A percentile compares a stretch with the other conserved stretches of the same genome.
phyloP scores from a whole-genome alignment of 2,329 filamentous ascomycete genomes.

The Ophiocordyceps camponoti-leonardi region DNA sequence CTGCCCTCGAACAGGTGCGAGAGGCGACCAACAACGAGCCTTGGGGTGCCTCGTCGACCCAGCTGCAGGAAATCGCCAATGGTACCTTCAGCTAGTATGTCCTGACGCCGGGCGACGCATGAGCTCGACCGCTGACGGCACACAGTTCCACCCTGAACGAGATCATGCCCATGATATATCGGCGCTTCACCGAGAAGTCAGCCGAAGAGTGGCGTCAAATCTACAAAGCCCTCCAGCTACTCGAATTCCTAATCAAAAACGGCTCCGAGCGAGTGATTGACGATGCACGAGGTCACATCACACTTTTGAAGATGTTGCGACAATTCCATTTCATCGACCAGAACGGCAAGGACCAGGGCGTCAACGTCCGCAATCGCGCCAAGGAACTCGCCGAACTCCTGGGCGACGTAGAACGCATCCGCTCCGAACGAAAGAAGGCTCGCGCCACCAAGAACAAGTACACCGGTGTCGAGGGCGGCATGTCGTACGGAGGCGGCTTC shows the following conservation, averaged over 20 bases:
- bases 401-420: slow-evolving; percentile 77
- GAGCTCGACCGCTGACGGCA: slow-evolving; percentile 5
- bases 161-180: slow-evolving; percentile 99
- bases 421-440: slow-evolving; percentile 74
- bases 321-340: slow-evolving; percentile 95
- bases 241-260: slow-evolving; percentile 96
- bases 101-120: background rate
- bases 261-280: slow-evolving; percentile 95
- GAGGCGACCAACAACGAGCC: slow-evolving; percentile 99
- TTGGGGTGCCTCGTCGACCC: slow-evolving; percentile 69
- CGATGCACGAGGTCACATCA: slow-evolving; percentile 87
- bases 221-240: slow-evolving; percentile 92
- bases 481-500: slow-evolving; percentile 40
- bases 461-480: slow-evolving; percentile 77
- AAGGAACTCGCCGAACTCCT: slow-evolving; percentile 93
- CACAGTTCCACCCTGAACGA: slow-evolving; percentile 85
- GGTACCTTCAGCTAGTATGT: slow-evolving; percentile 94
- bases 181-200: slow-evolving; percentile 93
- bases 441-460: slow-evolving; percentile 86
- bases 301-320: slow-evolving; percentile 90
- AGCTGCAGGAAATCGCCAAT: slow-evolving; percentile 97
- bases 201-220: slow-evolving; percentile 99
- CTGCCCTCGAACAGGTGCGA: slow-evolving; percentile 44
- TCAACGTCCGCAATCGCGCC: slow-evolving; percentile 92
- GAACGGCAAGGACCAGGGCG: slow-evolving; percentile 95